Evolutionary conservation across 2,329 filamentous ascomycete genomes (phyloP).

Genomic region (Graphilbum fragrans): DNA sequence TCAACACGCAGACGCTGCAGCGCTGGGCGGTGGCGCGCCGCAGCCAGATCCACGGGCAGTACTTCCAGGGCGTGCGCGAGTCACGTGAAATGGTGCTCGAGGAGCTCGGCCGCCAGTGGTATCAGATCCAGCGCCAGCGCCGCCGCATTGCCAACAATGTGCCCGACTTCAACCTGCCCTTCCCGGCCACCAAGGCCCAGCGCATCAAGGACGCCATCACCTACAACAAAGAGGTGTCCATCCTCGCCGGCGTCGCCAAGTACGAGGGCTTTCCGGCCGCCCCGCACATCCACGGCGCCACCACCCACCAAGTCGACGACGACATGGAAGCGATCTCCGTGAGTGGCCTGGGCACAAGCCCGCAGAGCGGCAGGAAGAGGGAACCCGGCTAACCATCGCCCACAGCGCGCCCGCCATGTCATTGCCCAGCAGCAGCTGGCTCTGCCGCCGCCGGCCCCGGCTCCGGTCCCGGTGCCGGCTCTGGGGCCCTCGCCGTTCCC

Average conservation of each 20-base stretch:
- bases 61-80: conserved; percentile 76
- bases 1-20: conserved; percentile 61
- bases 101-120: conserved; percentile 77
- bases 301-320: conserved; percentile 63
- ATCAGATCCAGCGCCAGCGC: conserved; percentile 82
- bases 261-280: conserved; percentile 93
- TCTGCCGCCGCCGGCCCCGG: neutral
- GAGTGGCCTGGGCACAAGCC: too few species aligned
- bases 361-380: neutral
- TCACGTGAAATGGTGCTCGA: conserved; percentile 70
- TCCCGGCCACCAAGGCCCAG: conserved; percentile 63
- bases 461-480: neutral
- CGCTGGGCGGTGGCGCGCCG: conserved; percentile 69
- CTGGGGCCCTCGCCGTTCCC: neutral
- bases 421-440: neutral
- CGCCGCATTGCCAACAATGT: conserved; percentile 56
- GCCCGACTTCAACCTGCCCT: conserved; percentile 70
- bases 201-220: conserved; percentile 76
- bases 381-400: too few species aligned
- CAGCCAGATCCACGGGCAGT: conserved; percentile 80
- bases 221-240: conserved; percentile 90
- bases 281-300: conserved; percentile 67
- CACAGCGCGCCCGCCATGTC: too few species aligned
- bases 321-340: conserved; percentile 87
- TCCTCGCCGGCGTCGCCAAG: conserved; percentile 82